Base-by-base conservation (phyloP, 2,329 filamentous ascomycete genomes). In the Cucurbitaria berberidis region DNA sequence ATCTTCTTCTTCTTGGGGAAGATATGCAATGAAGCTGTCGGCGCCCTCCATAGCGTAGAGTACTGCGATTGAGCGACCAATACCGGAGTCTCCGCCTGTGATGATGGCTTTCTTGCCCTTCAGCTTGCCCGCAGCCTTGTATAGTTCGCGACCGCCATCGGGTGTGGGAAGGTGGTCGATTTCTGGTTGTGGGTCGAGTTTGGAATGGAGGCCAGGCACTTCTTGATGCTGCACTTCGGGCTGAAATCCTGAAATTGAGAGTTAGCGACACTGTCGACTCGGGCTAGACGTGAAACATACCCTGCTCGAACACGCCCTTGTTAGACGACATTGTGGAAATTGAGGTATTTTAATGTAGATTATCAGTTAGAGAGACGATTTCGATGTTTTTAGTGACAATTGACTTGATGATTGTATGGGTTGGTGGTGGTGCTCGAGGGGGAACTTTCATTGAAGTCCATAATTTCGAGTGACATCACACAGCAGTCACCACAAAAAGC, bases 11-110 rank as follows among this genome's bases (percentile, higher is more conserved):
- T 96, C 91, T 29, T 89, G 84, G 0, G 88, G 86, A 0, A 92
- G 80, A 66, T 95, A 91, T 3, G 84, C 84, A 60, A 95, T 91
- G 52, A 89, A 80, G 45, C 83, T 85, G 57, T 89, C 85, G 13
- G 89, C 89, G 5, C 90, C 91, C 74, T 95, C 91, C 82, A 91
- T 88, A 34, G 90, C 90, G 64, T 88, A 95, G 0, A 95, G 80
- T 15, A 93, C 82, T 1, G 90, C 89, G 1, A 87, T 84, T 1
- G 90, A 86, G 32, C 89, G 85, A 6, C 90, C 89, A 59, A 95
- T 93, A 1, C 90, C 90, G 6, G 84, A 88, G 74, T 93, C 90
- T 3, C 90, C 90, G 15, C 90, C 90, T 0, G 90, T 93, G 66
- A 95, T 93, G 52, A 95, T 75, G 7, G 90, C 89, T 53, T 85